Evolutionary conservation across 2,329 filamentous ascomycete species (phyloP), one percentile per base, ranked within the genome.

Genomic region (Xylariaceae sp.): DNA sequence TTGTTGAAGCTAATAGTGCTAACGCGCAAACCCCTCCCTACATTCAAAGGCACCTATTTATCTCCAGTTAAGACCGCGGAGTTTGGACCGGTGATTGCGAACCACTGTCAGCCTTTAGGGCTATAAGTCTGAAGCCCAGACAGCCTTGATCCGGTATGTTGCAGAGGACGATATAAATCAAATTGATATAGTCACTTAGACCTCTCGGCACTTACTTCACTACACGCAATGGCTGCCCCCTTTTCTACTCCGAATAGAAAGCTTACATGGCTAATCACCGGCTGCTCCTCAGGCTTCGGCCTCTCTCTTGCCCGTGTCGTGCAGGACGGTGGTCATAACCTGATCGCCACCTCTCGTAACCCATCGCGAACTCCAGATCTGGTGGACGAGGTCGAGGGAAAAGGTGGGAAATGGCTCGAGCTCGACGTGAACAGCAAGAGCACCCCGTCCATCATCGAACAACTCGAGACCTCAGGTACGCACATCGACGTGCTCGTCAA

Each of bases 401-500:
- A 56, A 16, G 62, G 61, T 2, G 64, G 63, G 0, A 50, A 55
- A 46, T 64, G 64, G 60, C 36, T 67, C 0, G 33, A 51, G 22
- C 54, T 69, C 1, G 64, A 69, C 38, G 53, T 65, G 0, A 50
- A 54, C 34, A 47, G 51, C 32, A 34, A 43, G 4, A 41, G 55
- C 16, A 56, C 22, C 3, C 34, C 48, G 30, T 49, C 47, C 3
- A 43, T 63, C 4, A 50, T 68, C 13, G 41, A 53, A 0, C 44
- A 52, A 4, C 55, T 64, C 9, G 57, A 62, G n/a, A 39, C 48
- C 3, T 36, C 47, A 9, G 59, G 54, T 4, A 50, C 54, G 3
- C 43, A 53, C 8, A 60, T 71, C 36, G 67, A 71, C 32, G 57
- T 70, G 2, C 48, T 71, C 9, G 60, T 71, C 30, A 71, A 69